Base-by-base conservation (phyloP, 1,284 basidiomycete genomes). In the Ustilago nuda region DNA sequence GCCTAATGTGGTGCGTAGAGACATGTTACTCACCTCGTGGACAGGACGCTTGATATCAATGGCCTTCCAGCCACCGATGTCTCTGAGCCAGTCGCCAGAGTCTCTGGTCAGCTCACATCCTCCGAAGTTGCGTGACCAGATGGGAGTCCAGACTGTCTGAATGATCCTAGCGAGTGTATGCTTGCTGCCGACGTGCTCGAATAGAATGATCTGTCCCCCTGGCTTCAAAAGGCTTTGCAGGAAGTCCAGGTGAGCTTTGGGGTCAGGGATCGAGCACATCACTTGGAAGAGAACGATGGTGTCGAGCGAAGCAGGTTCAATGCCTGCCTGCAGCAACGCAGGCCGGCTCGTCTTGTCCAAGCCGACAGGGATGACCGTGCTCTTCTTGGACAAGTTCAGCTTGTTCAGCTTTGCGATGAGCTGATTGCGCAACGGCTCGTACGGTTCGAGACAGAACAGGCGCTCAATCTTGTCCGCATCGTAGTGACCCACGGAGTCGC, bases 231-330 rank as follows among this genome's bases (percentile, higher is more conserved):
- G 66, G 19, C 61, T 59, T 50, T 76, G 77, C 12, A 80, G 56
- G 60, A 64, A 73, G 2, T 63, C 51, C 15, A 83, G 62, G 43
- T 81, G 80, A 3, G 55, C 39, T 53, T 82, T 72, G 8, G 78
- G 80, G 1, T 79, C 50, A 2, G 70, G 66, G 19, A 83, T 69
- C 8, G 73, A 77, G 67, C 81, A 83, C 23, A 82, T 59, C 2
- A 82, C 81, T 37, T 83, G 80, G 30, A 82, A 77, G 32, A 82
- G 61, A 0, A 82, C 71, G 55, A 82, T 58, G n/a, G 80, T 81
- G 56, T 83, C 82, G 19, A 82, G 54, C 32, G 61, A 61, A 30
- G 50, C 72, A 4, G 71, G 56, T 11, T 66, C 51, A 43, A 82
- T 48, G 3, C 75, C 77, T 1, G 63, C 43, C 11, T 53, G 50